Evolutionary conservation across 371 early-diverging fungal species (phyloP).

Genomic region (Syncephalastrum contaminatum): DNA sequence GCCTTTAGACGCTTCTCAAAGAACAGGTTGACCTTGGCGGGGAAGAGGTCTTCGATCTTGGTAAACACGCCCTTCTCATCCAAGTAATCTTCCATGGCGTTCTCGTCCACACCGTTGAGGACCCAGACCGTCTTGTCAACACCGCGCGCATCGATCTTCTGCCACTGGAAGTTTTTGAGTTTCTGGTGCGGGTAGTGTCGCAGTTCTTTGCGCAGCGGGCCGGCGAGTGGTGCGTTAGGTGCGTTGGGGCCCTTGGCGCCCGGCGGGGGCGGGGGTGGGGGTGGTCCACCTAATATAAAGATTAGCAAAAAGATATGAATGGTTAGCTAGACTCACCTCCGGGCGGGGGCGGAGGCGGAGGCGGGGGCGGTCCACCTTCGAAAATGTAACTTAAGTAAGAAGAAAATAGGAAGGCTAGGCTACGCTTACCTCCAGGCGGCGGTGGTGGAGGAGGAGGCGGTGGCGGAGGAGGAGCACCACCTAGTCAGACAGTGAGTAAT

Average conservation of each 20-base stretch:
- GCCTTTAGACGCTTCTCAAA: slow-evolving; percentile 23
- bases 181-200: slow-evolving; percentile 26
- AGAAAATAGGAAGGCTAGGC: no score
- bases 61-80: slow-evolving; percentile 23
- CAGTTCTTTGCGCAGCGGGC: slow-evolving; percentile 28
- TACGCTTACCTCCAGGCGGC: slow-evolving; percentile 18
- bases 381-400: background rate
- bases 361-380: slow-evolving; percentile 3
- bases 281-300: background rate
- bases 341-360: slow-evolving; percentile 16
- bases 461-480: slow-evolving; percentile 1
- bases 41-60: slow-evolving; percentile 25
- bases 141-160: slow-evolving; percentile 23
- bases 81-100: slow-evolving; percentile 24
- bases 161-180: slow-evolving; percentile 37
- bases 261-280: background rate
- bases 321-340: slow-evolving; percentile 14
- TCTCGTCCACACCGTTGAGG: slow-evolving; percentile 16
- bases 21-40: slow-evolving; percentile 27
- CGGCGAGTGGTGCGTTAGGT: background rate
- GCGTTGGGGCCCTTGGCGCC: slow-evolving; percentile 6
- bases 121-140: slow-evolving; percentile 32
- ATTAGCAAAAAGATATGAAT: background rate
- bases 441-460: slow-evolving; percentile 22
- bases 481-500: background rate